Percentiles rank a stretch among this genome's conserved stretches.
These are phyloP conservation scores for Coccomyxa sp. DNA, from an alignment of 139 green algal genomes.

Conservation along the genomic window DNA sequence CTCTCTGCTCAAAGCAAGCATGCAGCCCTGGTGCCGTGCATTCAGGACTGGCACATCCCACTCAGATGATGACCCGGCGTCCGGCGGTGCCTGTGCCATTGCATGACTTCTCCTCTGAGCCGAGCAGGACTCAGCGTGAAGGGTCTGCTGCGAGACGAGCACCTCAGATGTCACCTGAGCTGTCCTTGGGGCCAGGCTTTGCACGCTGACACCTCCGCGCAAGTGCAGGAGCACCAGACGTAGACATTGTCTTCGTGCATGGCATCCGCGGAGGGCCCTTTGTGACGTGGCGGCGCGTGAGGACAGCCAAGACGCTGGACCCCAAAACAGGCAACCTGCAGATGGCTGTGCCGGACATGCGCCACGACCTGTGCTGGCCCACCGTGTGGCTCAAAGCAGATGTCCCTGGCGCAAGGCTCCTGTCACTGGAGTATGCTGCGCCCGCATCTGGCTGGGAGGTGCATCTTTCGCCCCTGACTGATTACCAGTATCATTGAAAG, in stretches of 20 bases:
- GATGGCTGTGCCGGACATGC: not conserved
- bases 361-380: conserved; percentile 59
- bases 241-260: conserved; percentile 89
- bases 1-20: no score
- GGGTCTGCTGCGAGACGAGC: not conserved
- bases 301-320: not conserved
- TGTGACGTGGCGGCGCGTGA: conserved; percentile 65
- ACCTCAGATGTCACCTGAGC: not conserved
- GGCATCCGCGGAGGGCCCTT: conserved; percentile 84
- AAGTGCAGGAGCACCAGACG: conserved; percentile 29
- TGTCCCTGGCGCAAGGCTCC: conserved; percentile 51
- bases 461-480: no score
- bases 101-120: no score
- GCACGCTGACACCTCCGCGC: no score
- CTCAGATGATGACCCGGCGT: no score
- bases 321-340: no score
- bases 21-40: no score
- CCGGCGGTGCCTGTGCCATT: no score
- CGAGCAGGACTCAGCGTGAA: no score
- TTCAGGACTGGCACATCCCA: no score
- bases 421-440: conserved; percentile 71
- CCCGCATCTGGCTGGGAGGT: conserved; percentile 59
- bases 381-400: conserved; percentile 61
- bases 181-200: not conserved
- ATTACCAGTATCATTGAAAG: no score